Evolutionary conservation across 139 green algal species (phyloP).

Genomic region (Chlamydomonas applanata): DNA sequence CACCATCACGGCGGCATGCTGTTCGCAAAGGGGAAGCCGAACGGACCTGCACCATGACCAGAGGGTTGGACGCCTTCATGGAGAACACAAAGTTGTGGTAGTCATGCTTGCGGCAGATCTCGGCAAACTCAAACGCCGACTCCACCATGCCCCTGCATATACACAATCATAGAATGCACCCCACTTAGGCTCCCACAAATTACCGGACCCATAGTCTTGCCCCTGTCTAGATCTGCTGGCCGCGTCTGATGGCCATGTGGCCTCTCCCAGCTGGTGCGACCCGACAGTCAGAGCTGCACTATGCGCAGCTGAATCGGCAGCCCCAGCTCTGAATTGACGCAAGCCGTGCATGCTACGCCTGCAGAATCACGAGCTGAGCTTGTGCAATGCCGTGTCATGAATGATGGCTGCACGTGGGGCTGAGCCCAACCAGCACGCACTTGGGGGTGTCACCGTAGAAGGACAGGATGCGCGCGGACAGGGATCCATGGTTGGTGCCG

Average conservation of each 20-base stretch:
- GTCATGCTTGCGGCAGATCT: constrained; percentile 94
- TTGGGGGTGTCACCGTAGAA: constrained; percentile 92
- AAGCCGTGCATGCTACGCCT: too few species aligned
- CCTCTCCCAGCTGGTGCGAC: too few species aligned
- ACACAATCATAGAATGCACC: too few species aligned
- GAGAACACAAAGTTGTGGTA: constrained; percentile 99
- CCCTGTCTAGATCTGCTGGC: too few species aligned
- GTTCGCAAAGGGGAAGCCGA: too few species aligned
- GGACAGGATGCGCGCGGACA: constrained; percentile 94
- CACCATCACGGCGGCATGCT: background rate
- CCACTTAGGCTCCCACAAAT: too few species aligned
- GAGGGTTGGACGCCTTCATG: constrained; percentile 98
- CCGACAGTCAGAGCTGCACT: too few species aligned
- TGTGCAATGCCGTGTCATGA: background rate
- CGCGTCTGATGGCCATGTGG: too few species aligned
- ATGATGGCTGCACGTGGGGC: too few species aligned
- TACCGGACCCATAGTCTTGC: too few species aligned
- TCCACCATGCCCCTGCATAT: constrained; percentile 93
- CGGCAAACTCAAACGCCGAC: constrained; percentile 94
- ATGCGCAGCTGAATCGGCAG: too few species aligned
- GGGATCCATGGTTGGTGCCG: constrained; percentile 97
- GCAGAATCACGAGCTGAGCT: background rate
- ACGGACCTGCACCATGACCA: constrained; percentile 88
- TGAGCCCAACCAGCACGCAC: constrained; percentile 17
- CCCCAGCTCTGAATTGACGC: too few species aligned